Base-by-base conservation (phyloP, 495 filamentous ascomycete genomes). In the Rusavskia elegans region DNA sequence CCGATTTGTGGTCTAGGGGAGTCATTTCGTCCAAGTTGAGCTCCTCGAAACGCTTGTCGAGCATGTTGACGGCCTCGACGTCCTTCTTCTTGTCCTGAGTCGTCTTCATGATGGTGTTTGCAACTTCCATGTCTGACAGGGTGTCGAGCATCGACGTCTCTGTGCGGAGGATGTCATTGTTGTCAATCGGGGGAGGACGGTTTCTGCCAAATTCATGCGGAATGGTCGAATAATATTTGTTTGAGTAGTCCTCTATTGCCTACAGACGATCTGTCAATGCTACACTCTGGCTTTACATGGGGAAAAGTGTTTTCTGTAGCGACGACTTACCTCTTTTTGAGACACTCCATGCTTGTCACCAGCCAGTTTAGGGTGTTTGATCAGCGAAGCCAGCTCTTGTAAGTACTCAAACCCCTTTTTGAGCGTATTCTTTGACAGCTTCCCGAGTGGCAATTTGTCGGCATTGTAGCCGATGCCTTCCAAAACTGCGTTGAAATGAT, bases 81-180 rank as follows among this genome's bases (percentile, higher is more conserved):
- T 58, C 56, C 45, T 56, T 58, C 3, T 56, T 50, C 21, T 62
- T 60, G 29, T 68, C 66, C 45, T 75, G 73, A 1, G 71, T 66
- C 5, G 75, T 73, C 61, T 85, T 85, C 76, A 88, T 81, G 61
- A 93, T 83, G n/a, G 76, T 70, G 11, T 81, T 78, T 0, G 85
- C 80, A 30, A 88, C 79, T 61, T 86, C 83, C 86, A 93, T 89
- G 56, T 89, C 86, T 13, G 75, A 80, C 52, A 94, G 66, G 1
- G 59, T 58, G 27, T 61, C 59, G 0, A 94, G 74, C 57, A 90
- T 71, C 23, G 82, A 81, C 54, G 89, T 70, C 65, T 95, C 88
- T 57, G 64, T 70, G 63, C 86, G 84, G 53, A 95, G 71, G 54
- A 75, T 64, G 5, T 59, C 59, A 9, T 73, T 59, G 14, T 59